phyloP scores from a whole-genome alignment of 225 moss, liverwort and hornwort genomes.

The Physcomitrium patens region DNA sequence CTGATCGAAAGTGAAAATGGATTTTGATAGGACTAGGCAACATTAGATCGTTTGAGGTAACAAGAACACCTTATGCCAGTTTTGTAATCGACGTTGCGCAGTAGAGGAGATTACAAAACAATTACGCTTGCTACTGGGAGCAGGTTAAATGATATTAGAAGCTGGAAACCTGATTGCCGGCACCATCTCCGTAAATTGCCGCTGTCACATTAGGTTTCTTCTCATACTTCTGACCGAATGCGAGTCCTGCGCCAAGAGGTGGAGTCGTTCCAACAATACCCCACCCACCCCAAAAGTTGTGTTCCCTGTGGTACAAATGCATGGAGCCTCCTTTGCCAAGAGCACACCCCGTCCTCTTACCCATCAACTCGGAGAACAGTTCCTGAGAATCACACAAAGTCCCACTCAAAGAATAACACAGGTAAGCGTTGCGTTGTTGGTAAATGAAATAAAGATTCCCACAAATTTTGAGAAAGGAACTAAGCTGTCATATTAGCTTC shows the following conservation, averaged over 20 bases:
- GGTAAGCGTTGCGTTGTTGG: neutral
- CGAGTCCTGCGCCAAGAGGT: slow-evolving; percentile 85
- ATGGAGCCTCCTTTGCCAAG: slow-evolving; percentile 96
- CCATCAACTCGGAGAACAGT: slow-evolving; percentile 93
- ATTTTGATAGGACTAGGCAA: too few relatives aligned
- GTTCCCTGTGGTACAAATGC: slow-evolving; percentile 85
- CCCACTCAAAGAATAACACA: neutral
- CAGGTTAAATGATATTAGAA: neutral
- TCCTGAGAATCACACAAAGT: slow-evolving; percentile 53
- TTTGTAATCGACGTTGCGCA: neutral
- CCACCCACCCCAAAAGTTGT: slow-evolving; percentile 94
- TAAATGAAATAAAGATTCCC: neutral
- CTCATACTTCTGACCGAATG: slow-evolving; percentile 78
- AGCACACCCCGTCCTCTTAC: slow-evolving; percentile 85
- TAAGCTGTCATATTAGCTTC: neutral
- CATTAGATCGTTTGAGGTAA: too few relatives aligned
- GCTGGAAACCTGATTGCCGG: slow-evolving; percentile 84
- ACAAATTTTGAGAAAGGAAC: neutral
- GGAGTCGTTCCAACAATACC: slow-evolving; percentile 95
- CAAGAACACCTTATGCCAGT: neutral
- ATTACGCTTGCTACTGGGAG: neutral
- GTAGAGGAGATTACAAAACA: neutral
- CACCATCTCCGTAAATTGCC: slow-evolving; percentile 90
- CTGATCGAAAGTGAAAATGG: too few relatives aligned
- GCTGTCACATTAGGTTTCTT: slow-evolving; percentile 81